Evolutionary conservation across 139 green algal species (phyloP).

Genomic region (Pedinophyceae sp.): DNA sequence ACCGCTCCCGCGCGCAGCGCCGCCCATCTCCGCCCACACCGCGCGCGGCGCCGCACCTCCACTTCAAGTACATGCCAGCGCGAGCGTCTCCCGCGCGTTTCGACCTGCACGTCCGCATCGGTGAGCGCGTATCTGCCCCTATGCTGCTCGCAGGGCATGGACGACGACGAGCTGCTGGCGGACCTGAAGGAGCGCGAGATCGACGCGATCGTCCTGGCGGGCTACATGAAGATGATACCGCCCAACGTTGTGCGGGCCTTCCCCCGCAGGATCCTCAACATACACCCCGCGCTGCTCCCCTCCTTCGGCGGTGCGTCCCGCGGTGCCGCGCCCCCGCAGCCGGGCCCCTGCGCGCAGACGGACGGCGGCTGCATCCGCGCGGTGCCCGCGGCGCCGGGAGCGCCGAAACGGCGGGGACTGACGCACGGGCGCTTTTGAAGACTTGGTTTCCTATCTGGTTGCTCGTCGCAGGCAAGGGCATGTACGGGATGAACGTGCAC

Average conservation of each 20-base stretch:
- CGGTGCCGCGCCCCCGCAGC: no score
- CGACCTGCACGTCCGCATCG: not conserved
- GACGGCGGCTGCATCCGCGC: no score
- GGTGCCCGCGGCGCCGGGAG: no score
- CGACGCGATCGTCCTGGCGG: constrained; percentile 78
- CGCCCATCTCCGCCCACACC: no score
- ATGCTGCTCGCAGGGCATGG: constrained; percentile 9
- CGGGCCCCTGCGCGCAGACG: no score
- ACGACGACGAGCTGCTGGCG: constrained; percentile 30
- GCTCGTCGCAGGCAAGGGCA: constrained; percentile 88
- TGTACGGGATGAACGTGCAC: constrained; percentile 84
- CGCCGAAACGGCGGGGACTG: no score
- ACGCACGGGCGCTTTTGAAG: no score
- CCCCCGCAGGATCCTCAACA: constrained; percentile 82
- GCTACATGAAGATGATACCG: constrained; percentile 85
- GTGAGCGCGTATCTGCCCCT: not conserved
- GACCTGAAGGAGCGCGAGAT: constrained; percentile 20
- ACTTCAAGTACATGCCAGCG: no score
- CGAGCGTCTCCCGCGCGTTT: not conserved
- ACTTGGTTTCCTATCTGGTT: no score
- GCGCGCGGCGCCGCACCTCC: constrained; percentile 16
- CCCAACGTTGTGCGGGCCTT: constrained; percentile 52
- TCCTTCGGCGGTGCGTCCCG: no score
- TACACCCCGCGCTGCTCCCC: constrained; percentile 92
- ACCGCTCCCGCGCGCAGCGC: no score